These are phyloP conservation scores for Diaporthe amygdali DNA, from an alignment of 2,329 filamentous ascomycete species.

Conservation along the genomic window DNA sequence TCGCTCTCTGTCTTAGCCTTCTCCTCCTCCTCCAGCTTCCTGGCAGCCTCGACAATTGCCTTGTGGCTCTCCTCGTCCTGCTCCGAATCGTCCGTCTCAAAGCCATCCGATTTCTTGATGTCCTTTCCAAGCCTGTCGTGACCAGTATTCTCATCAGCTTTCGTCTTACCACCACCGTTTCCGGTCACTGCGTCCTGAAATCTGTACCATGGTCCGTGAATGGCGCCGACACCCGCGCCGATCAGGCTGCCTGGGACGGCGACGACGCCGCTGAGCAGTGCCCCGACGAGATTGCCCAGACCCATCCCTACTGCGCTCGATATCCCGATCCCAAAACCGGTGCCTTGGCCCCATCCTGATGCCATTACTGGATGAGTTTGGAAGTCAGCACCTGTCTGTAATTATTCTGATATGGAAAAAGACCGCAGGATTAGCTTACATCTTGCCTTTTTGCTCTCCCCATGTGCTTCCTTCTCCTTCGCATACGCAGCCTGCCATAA, in stretches of 20 bases:
- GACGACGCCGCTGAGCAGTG: conserved; percentile 22
- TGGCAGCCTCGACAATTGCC: conserved; percentile 22
- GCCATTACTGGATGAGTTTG: conserved; percentile 16
- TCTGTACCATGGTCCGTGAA: conserved; percentile 23
- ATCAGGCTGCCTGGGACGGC: conserved; percentile 23
- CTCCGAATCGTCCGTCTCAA: not conserved
- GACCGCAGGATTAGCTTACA: not conserved
- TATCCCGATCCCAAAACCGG: conserved; percentile 18
- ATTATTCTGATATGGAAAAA: no score
- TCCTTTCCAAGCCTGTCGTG: conserved; percentile 12
- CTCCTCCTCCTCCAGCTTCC: conserved; percentile 16
- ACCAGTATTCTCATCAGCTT: not conserved
- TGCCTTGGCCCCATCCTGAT: conserved; percentile 23
- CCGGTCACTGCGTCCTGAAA: conserved; percentile 10
- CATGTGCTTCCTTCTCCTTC: conserved; percentile 26
- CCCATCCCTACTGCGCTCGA: conserved; percentile 25
- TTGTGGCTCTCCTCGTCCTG: conserved; percentile 14
- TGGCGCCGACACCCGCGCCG: conserved; percentile 22
- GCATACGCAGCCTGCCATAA: conserved; percentile 21
- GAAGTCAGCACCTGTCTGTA: not conserved
- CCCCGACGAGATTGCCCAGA: conserved; percentile 22
- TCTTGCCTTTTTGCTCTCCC: conserved; percentile 26
- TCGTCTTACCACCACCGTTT: not conserved
- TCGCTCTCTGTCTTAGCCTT: not conserved
- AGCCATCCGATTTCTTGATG: not conserved